Conservation (phyloP, 1,139 yeast species). For the Groenewaldozyma auringiensis region DNA sequence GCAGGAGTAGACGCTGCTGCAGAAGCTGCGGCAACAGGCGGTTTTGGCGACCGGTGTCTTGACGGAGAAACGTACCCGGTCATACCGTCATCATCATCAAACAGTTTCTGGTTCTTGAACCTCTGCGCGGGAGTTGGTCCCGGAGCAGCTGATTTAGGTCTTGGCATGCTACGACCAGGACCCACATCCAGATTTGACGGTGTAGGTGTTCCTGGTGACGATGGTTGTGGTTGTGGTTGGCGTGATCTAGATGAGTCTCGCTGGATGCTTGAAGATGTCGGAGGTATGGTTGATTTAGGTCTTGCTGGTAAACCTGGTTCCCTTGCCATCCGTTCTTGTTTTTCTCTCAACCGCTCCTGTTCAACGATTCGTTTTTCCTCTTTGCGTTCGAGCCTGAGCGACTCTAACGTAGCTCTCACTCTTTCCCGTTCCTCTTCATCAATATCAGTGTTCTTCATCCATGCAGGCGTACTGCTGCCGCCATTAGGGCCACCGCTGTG, state of each 20-base stretch:
- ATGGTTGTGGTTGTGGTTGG: no score
- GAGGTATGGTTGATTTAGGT: not conserved
- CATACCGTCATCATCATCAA: slow-evolving; percentile 20
- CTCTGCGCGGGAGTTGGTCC: slow-evolving; percentile 11
- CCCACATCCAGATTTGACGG: not conserved
- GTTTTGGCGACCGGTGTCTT: slow-evolving; percentile 16
- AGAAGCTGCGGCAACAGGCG: no score
- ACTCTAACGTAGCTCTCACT: not conserved
- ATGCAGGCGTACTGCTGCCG: slow-evolving; percentile 47
- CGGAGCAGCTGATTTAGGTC: slow-evolving; percentile 6
- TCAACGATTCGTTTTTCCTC: not conserved
- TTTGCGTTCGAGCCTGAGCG: not conserved
- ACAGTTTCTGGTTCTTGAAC: slow-evolving; percentile 13
- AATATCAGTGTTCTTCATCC: slow-evolving; percentile 61
- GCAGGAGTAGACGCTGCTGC: slow-evolving; percentile 19
- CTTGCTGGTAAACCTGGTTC: not conserved
- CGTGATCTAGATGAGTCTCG: not conserved
- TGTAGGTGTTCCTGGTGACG: not conserved
- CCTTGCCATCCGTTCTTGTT: not conserved
- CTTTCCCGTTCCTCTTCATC: not conserved
- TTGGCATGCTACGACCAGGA: not conserved
- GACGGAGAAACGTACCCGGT: slow-evolving; percentile 20
- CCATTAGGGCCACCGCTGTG: slow-evolving; percentile 34
- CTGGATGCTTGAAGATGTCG: not conserved
- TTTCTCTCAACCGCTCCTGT: not conserved